These are phyloP conservation scores for Trypanosoma vivax DNA, from an alignment of 208 protist genomes.

Conservation along the genomic window DNA sequence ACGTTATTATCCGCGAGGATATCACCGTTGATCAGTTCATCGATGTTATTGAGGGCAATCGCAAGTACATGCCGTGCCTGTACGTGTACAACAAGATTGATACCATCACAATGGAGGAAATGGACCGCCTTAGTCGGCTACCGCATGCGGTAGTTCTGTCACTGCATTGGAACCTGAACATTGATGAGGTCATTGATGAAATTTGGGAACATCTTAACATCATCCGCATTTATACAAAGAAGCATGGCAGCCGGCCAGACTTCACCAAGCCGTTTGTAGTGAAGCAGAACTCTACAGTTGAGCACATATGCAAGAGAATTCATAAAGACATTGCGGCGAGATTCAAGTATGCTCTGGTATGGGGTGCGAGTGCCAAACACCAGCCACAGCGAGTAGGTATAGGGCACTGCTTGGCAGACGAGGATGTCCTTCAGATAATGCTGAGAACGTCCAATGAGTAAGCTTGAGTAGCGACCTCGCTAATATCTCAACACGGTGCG, in stretches of 20 bases:
- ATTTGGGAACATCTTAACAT: slow-evolving; percentile 96
- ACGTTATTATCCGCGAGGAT: slow-evolving; percentile 94
- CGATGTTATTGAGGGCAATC: slow-evolving; percentile 97
- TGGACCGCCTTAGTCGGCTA: slow-evolving; percentile 89
- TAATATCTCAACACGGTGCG: too few relatives aligned
- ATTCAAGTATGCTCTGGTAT: slow-evolving; percentile 94
- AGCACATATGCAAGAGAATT: slow-evolving; percentile 92
- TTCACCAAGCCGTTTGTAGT: slow-evolving; percentile 93
- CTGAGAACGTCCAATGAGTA: slow-evolving; percentile 86
- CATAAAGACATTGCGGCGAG: slow-evolving; percentile 88
- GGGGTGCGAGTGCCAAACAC: slow-evolving; percentile 95
- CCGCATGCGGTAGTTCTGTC: slow-evolving; percentile 88
- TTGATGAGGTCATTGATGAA: slow-evolving; percentile 92
- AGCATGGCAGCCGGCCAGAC: slow-evolving; percentile 91
- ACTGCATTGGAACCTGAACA: slow-evolving; percentile 88
- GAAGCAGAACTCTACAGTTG: slow-evolving; percentile 76
- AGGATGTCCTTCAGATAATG: slow-evolving; percentile 92
- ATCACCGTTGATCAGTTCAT: slow-evolving; percentile 97
- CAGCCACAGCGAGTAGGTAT: slow-evolving; percentile 93
- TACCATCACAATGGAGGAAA: slow-evolving; percentile 94
- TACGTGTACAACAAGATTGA: slow-evolving; percentile 98
- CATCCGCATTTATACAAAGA: slow-evolving; percentile 97
- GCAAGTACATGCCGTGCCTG: slow-evolving; percentile 90
- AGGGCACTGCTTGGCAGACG: slow-evolving; percentile 78
- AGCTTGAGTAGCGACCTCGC: too few relatives aligned